Percentiles rank a stretch among this genome's conserved stretches.
These are phyloP conservation scores for Coffea canephora DNA, from an alignment of 257 asterid genomes.

Conservation along the genomic window DNA sequence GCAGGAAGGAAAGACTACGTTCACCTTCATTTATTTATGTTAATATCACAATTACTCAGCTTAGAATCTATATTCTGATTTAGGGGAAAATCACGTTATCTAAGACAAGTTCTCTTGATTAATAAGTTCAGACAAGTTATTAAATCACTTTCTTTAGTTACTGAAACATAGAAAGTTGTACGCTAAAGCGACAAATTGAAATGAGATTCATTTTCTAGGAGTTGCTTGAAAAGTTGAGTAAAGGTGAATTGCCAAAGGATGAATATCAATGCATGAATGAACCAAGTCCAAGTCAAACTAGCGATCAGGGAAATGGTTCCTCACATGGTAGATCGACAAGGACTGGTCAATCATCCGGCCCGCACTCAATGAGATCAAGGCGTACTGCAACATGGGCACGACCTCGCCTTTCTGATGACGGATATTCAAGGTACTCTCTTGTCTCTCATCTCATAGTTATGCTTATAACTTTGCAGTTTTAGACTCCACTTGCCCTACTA, in stretches of 20 bases:
- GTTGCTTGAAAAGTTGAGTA: slow-evolving; percentile 71
- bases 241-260: slow-evolving; percentile 74
- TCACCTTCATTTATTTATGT: neutral
- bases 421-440: slow-evolving; percentile 63
- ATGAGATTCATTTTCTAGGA: slow-evolving; percentile 43
- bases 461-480: neutral
- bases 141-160: neutral
- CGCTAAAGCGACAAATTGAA: neutral
- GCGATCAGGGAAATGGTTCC: slow-evolving; percentile 28
- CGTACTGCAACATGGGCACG: slow-evolving; percentile 95
- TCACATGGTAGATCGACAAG: slow-evolving; percentile 39
- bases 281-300: slow-evolving; percentile 40
- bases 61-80: neutral
- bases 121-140: neutral
- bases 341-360: slow-evolving; percentile 48
- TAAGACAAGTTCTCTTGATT: neutral
- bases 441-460: neutral
- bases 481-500: neutral
- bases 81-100: neutral
- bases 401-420: slow-evolving; percentile 81
- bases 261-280: slow-evolving; percentile 73
- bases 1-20: neutral
- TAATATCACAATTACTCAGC: neutral
- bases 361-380: slow-evolving; percentile 86
- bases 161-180: neutral